Conservation (phyloP, 257 asterid species). For the Fraxinus anomala region DNA sequence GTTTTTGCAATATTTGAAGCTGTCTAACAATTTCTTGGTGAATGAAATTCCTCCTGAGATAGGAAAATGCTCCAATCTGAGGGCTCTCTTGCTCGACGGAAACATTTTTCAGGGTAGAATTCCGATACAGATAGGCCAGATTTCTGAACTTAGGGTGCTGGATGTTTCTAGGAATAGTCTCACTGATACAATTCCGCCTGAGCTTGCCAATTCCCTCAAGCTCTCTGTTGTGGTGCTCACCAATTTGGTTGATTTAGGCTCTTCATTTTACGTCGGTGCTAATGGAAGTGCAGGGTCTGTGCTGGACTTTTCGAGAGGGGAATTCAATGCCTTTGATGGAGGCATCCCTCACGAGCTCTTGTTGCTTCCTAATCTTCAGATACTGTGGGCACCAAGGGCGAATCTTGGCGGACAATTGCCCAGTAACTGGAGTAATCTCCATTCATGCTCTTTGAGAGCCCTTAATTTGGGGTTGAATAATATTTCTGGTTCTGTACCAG, state of each 20-base stretch:
- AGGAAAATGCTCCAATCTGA: slow-evolving; percentile 52
- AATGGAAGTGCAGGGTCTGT: too few relatives aligned
- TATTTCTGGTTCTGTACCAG: too few relatives aligned
- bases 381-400: slow-evolving; percentile 90
- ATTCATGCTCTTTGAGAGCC: slow-evolving; percentile 26
- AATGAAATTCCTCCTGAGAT: slow-evolving; percentile 63
- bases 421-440: slow-evolving; percentile 44
- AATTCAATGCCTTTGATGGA: slow-evolving; percentile 71
- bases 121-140: slow-evolving; percentile 67
- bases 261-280: slow-evolving; percentile 31
- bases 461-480: slow-evolving; percentile 12
- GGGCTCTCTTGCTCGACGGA: slow-evolving; percentile 61
- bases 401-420: slow-evolving; percentile 68
- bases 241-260: slow-evolving; percentile 66
- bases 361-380: slow-evolving; percentile 21
- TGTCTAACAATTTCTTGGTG: slow-evolving; percentile 67
- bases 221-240: slow-evolving; percentile 70
- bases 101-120: slow-evolving; percentile 70
- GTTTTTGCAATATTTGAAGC: slow-evolving; percentile 46
- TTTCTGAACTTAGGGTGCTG: slow-evolving; percentile 69
- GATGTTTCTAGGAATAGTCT: slow-evolving; percentile 85
- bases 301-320: slow-evolving; percentile 2
- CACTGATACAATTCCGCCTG: slow-evolving; percentile 66
- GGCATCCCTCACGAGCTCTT: slow-evolving; percentile 68
- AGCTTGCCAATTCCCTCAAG: slow-evolving; percentile 66